Base-by-base conservation (phyloP, 371 early-diverging fungal species). In the Mortierella sp. region DNA sequence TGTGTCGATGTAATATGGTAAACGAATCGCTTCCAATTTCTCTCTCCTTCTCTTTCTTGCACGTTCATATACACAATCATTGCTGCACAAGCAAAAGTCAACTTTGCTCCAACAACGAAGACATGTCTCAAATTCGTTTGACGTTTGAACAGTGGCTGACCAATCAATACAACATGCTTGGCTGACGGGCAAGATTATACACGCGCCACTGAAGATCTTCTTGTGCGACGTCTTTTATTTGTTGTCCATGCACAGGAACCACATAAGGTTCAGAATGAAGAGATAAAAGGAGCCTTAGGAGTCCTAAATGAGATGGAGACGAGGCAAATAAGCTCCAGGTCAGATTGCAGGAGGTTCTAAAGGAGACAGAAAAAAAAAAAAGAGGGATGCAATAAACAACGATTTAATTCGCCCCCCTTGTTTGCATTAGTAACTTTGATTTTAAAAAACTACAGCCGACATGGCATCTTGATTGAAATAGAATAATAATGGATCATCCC, bases 221-320 rank as follows among this genome's bases (percentile, higher is more conserved):
- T 36, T 36, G 36, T 47, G 11, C 47, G 16, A 47, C 47, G 47
- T 47, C 19, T 47, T 2, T 47, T 47, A 19, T 47, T 36, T 36
- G 59, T 33, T 59, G 36, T 6, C 36, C 55, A 28, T 24, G 24
- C 28, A n/a, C 38, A 21, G 19, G 60, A 16, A 58, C 16, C 43
- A 45, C 11, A 61, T 36, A n/a, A 41, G 9, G 13, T 8, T 19
- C 21, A 61, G 61, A 61, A 22, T 33, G 41, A 40, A 21, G 47
- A 48, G 10, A 62, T 21, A 45, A 43, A 22, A 50, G 50, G 65
- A 64, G 53, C 21, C 4, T 28, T 58, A 58, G 67, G 67, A 67
- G 67, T 33, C 2, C 5, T 33, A 48, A 59, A 60, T 60, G 50
- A 22, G 38, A 50, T 48, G 68, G 68, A 60, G 68, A 16, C 59